Base-by-base conservation (phyloP, 495 filamentous ascomycete genomes). In the Aspergillus bertholletiae region DNA sequence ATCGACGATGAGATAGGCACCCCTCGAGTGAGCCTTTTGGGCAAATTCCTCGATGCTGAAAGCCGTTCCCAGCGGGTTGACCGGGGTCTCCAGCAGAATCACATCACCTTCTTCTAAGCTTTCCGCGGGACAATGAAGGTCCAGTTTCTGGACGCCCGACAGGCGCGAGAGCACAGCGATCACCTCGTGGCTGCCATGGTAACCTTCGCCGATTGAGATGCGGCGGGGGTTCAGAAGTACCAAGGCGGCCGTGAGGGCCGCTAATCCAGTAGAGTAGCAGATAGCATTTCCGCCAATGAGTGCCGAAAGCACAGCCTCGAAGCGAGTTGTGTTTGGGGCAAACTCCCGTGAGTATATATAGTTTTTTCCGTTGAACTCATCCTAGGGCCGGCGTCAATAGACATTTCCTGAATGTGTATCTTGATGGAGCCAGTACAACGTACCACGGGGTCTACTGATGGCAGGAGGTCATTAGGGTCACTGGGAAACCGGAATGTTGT, bases 181-280 rank as follows among this genome's bases (percentile, higher is more conserved):
- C 18, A 96, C 86, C 51, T 87, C 90, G 71, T 96, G 91, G 71
- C 88, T 92, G 60, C 94, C 94, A 74, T 98, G 94, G 72, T 98
- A 98, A 28, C 89, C 90, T 43, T 78, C 84, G 28, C 85, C 84
- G 57, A 96, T 87, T 60, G 89, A 80, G 43, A 98, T 81, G 37
- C 84, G 82, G 44, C 80, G 80, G 1, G 94, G 94, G 65, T 91
- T 89, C 6, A 94, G 74, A 57, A 84, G 83, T 8, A 88, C 79
- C 13, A 96, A 76, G 20, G 90, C 74, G n/a, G 88, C 92, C 71
- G 96, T 88, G 69, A 96, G 89, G 52, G 92, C 89, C 2, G 90
- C 82, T 18, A 96, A 83, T 20, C 94, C 94, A 5, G 89, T 94
- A 40, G 83, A 76, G 75, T 96, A 98, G 59, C 84, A 88, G 15